Evolutionary conservation across 78 protist species (phyloP).

Genomic region (Blattamonas nauphoetae): DNA sequence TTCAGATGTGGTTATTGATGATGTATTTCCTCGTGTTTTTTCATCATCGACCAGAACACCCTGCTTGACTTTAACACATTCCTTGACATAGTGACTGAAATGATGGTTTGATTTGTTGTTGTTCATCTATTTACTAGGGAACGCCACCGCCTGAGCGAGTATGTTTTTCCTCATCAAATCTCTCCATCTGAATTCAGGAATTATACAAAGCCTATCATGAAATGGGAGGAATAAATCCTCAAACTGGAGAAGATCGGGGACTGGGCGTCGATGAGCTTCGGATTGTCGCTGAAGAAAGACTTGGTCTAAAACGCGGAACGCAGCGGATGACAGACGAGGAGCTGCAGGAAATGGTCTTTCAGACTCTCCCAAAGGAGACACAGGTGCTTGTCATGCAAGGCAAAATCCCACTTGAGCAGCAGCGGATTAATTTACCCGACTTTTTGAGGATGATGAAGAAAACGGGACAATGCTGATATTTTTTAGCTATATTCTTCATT

Average conservation of each 20-base stretch:
- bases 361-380: not conserved
- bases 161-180: too few species aligned
- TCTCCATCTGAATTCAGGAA: too few species aligned
- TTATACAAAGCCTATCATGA: not conserved
- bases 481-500: too few species aligned
- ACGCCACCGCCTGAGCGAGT: not conserved
- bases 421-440: not conserved
- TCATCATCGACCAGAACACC: not conserved
- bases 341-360: not conserved
- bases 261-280: too few species aligned
- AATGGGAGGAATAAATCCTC: too few species aligned
- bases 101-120: not conserved
- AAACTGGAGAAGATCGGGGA: too few species aligned
- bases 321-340: not conserved
- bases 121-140: not conserved
- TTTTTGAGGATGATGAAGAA: not conserved
- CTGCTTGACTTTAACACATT: not conserved
- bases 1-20: not conserved
- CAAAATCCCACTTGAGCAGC: not conserved
- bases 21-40: too few species aligned
- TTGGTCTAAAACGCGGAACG: too few species aligned
- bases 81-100: not conserved
- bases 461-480: not conserved
- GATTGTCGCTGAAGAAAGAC: too few species aligned
- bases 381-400: not conserved